These are phyloP conservation scores for Ascochyta rabiei DNA, from an alignment of 2,329 filamentous ascomycete species.

Conservation along the genomic window DNA sequence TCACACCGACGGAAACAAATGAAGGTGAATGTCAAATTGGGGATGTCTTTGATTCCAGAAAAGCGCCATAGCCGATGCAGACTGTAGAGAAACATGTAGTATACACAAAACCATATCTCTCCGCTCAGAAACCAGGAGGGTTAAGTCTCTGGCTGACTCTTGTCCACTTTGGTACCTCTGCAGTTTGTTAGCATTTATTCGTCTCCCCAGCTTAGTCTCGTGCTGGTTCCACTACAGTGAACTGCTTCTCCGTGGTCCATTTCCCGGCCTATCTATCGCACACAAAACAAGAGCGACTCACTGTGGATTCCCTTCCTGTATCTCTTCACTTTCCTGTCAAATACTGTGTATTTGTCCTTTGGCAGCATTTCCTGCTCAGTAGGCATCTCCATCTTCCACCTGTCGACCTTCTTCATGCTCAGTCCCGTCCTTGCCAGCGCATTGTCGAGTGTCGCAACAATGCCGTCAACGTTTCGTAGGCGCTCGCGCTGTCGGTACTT, in stretches of 20 bases:
- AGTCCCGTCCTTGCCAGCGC: conserved; percentile 76
- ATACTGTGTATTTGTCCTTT: conserved; percentile 97
- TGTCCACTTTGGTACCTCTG: conserved; percentile 74
- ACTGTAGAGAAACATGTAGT: conserved; percentile 32
- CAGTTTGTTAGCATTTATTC: conserved; percentile 66
- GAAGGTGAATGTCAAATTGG: neutral
- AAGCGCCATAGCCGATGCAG: conserved; percentile 25
- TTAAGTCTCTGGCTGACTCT: conserved; percentile 92
- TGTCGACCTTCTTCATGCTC: conserved; percentile 75
- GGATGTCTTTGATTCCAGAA: conserved; percentile 12
- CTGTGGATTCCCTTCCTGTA: conserved; percentile 98
- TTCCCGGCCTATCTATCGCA: neutral
- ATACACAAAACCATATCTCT: conserved; percentile 23
- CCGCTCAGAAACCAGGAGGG: conserved; percentile 81
- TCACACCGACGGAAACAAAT: neutral
- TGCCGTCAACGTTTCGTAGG: conserved; percentile 71
- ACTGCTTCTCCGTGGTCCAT: no score
- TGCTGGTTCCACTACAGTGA: no score
- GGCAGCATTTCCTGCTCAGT: conserved; percentile 94
- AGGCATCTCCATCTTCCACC: conserved; percentile 97
- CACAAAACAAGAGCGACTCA: conserved; percentile 57
- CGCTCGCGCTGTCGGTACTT: conserved; percentile 53
- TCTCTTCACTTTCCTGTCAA: conserved; percentile 92
- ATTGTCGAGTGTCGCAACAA: conserved; percentile 81
- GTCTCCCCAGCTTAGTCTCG: neutral